Conservation (phyloP, 495 filamentous ascomycete genomes). For the Penicillium subrubescens region DNA sequence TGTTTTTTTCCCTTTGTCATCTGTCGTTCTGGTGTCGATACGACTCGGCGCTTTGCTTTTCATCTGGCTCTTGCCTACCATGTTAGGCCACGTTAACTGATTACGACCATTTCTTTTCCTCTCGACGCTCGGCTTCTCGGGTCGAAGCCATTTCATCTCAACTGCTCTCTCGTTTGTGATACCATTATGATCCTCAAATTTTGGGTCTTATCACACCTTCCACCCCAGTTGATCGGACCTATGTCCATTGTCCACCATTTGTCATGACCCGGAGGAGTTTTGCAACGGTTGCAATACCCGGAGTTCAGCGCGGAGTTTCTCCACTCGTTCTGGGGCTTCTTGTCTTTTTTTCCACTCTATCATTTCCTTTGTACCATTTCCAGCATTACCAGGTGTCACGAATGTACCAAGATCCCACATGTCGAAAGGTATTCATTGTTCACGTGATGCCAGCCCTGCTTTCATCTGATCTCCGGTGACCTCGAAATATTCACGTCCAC, state of each 20-base stretch:
- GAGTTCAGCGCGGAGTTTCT: constrained; percentile 32
- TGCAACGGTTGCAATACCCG: constrained; percentile 20
- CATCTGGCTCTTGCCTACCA: constrained; percentile 21
- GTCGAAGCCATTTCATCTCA: constrained; percentile 27
- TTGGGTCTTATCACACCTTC: constrained; percentile 3
- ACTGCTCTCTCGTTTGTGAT: constrained; percentile 6
- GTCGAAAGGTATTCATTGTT: too few relatives aligned
- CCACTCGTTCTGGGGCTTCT: constrained; percentile 25
- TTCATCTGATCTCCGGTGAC: neutral
- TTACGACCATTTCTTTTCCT: constrained; percentile 29
- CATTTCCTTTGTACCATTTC: constrained; percentile 30
- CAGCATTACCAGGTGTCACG: constrained; percentile 30
- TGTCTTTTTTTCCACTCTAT: constrained; percentile 21
- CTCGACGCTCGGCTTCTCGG: constrained; percentile 22
- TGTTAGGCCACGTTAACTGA: constrained; percentile 25
- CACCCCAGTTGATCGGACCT: constrained; percentile 4
- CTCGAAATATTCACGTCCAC: neutral
- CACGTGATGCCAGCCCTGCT: neutral
- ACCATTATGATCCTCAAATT: constrained; percentile 17
- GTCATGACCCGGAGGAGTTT: constrained; percentile 30
- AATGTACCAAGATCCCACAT: constrained; percentile 26
- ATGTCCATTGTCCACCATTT: constrained; percentile 10
- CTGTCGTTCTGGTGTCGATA: constrained; percentile 34
- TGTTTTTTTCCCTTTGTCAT: constrained; percentile 41
- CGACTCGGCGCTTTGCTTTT: constrained; percentile 22